Base-by-base conservation (phyloP, 75 land plant genomes). In the Selaginella tamariscina region DNA sequence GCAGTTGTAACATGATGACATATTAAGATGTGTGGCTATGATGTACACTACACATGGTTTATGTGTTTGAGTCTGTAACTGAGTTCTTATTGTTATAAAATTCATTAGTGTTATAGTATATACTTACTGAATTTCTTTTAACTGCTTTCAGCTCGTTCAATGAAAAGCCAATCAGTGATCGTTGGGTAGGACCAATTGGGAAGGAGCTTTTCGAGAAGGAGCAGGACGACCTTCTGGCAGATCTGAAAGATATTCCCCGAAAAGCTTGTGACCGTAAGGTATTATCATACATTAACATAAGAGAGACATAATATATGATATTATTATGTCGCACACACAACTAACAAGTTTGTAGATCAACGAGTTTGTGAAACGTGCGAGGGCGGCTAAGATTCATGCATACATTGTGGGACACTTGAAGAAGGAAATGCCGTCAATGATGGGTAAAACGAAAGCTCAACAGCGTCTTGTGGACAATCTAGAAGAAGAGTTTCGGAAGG, bases 361-460 rank as follows among this genome's bases (percentile, higher is more conserved):
- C 78, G 98, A 93, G 74, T 93, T 93, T 80, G 98, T 93, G 18
- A 93, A 93, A 55, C 85, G 98, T 29, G 98, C 96, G n/a, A 82
- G 98, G 69, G 91, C 90, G 56, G 98, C 90, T 2, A 93, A 89
- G 71, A 89, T 93, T 33, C 96, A 93, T 68, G 79, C 98, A 22
- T 86, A 89, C 54, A 89, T 93, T 11, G 85, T 93, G 29, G 86
- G 96, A 63, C 98, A 93, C 70, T 81, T 93, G 31, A 89, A 74
- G 69, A 93, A 93, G 68, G 95, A 93, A 69, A 93, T 93, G 98
- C 98, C 98, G 56, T 74, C 95, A 21, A 82, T 93, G 85, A 83
- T 93, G 81, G 98, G 98, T 65, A 93, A 93, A 75, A 75, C 79
- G 2, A 93, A 93, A 62, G 80, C 86, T 60, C 98, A 93, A 60